phyloP scores from a whole-genome alignment of 2,329 filamentous ascomycete genomes.

The Aspergillus unguis region DNA sequence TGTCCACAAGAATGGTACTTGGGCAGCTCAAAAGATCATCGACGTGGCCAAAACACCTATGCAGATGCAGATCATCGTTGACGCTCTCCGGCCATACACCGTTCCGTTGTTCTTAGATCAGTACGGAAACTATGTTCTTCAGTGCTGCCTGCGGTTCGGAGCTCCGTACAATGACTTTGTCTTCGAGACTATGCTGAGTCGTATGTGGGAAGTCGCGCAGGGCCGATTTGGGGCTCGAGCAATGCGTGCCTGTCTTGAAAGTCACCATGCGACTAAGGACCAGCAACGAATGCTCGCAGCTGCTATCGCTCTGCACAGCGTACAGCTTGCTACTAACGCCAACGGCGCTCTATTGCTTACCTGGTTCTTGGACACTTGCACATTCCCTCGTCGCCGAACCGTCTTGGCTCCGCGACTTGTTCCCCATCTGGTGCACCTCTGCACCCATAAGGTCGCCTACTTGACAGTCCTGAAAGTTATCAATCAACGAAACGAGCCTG shows the following conservation, averaged over 20 bases:
- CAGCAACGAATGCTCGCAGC: slow-evolving; percentile 94
- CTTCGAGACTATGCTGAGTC: slow-evolving; percentile 93
- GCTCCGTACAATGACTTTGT: slow-evolving; percentile 91
- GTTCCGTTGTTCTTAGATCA: slow-evolving; percentile 93
- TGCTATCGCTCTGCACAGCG: slow-evolving; percentile 92
- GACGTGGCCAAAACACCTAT: slow-evolving; percentile 82
- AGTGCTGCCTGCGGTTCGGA: slow-evolving; percentile 91
- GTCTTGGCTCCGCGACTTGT: slow-evolving; percentile 89
- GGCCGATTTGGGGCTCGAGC: slow-evolving; percentile 91
- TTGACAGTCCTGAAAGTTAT: slow-evolving; percentile 96
- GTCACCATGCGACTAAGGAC: slow-evolving; percentile 89
- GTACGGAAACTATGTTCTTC: slow-evolving; percentile 96
- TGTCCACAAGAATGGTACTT: slow-evolving; percentile 98
- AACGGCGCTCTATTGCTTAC: slow-evolving; percentile 92
- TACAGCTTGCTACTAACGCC: slow-evolving; percentile 91
- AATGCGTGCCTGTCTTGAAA: slow-evolving; percentile 95
- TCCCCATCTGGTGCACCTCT: slow-evolving; percentile 88
- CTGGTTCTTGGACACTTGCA: slow-evolving; percentile 98
- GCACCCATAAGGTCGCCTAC: slow-evolving; percentile 98
- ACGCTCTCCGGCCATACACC: slow-evolving; percentile 79
- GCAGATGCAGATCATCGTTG: slow-evolving; percentile 81
- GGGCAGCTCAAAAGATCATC: slow-evolving; percentile 99
- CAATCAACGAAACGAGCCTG: slow-evolving; percentile 92
- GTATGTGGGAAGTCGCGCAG: slow-evolving; percentile 90
- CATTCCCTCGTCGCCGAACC: slow-evolving; percentile 84